phyloP scores from a whole-genome alignment of 306 rosid species.

The Arachis hypogaea region DNA sequence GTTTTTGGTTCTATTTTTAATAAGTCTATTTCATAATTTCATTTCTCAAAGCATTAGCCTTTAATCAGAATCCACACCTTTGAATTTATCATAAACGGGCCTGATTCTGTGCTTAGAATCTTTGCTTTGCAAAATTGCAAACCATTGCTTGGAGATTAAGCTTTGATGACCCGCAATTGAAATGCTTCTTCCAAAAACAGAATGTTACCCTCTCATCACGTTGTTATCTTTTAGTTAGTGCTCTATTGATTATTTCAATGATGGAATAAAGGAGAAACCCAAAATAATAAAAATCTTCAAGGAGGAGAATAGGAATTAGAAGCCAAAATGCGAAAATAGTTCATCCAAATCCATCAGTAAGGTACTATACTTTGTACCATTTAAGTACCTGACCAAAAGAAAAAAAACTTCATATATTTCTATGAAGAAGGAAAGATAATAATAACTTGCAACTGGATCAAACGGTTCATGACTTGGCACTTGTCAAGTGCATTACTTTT shows the following conservation, averaged over 20 bases:
- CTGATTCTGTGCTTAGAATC: slow-evolving; percentile 40
- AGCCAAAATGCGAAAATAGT: slow-evolving; percentile 11
- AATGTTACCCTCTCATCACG: slow-evolving; percentile 9
- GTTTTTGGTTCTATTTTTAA: slow-evolving; percentile 17
- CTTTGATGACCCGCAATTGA: slow-evolving; percentile 29
- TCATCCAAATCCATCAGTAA: slow-evolving; percentile 17
- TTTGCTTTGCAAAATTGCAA: slow-evolving; percentile 30
- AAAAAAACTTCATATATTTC: slow-evolving; percentile 6
- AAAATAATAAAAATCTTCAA: slow-evolving; percentile 3
- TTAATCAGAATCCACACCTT: slow-evolving; percentile 44
- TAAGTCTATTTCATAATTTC: not conserved
- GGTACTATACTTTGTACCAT: slow-evolving; percentile 33
- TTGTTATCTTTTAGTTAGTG: slow-evolving; percentile 34
- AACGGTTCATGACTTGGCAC: slow-evolving; percentile 40
- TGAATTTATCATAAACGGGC: not conserved
- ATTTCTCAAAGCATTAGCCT: slow-evolving; percentile 30
- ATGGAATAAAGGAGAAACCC: slow-evolving; percentile 37
- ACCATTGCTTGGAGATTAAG: slow-evolving; percentile 18
- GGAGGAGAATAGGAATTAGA: not conserved
- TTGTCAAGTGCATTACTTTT: slow-evolving; percentile 27
- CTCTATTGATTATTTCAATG: not conserved
- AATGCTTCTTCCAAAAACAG: slow-evolving; percentile 31
- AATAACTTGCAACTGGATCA: slow-evolving; percentile 29
- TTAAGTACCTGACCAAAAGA: slow-evolving; percentile 22
- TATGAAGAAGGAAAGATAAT: not conserved